Conservation (phyloP, 768 basidiomycete genomes). For the Pholiota molesta region DNA sequence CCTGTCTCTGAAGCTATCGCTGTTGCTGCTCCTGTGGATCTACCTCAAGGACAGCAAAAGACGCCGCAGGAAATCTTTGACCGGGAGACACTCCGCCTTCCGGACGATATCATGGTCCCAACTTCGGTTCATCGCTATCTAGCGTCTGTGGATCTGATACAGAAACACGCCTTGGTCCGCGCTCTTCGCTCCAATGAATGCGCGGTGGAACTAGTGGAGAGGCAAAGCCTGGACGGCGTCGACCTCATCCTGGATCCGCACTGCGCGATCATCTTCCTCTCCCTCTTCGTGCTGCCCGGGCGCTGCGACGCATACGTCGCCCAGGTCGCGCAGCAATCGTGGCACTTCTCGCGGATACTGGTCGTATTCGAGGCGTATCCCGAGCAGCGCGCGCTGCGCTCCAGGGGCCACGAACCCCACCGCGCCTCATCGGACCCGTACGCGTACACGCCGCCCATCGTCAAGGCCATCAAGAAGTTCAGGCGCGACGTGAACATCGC, state of each 20-base stretch:
- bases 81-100: slow-evolving; percentile 47
- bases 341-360: slow-evolving; percentile 57
- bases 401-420: not conserved
- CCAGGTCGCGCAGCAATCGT: slow-evolving; percentile 57
- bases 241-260: slow-evolving; percentile 73
- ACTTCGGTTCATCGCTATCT: slow-evolving; percentile 60
- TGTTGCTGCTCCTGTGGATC: slow-evolving; percentile 4
- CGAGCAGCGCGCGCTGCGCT: slow-evolving; percentile 35
- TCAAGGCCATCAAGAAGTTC: slow-evolving; percentile 73
- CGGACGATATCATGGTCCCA: slow-evolving; percentile 33
- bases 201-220: slow-evolving; percentile 63
- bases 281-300: slow-evolving; percentile 51
- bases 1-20: slow-evolving; percentile 7
- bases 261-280: slow-evolving; percentile 55
- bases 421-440: slow-evolving; percentile 27
- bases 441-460: slow-evolving; percentile 66
- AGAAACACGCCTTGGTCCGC: slow-evolving; percentile 64
- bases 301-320: slow-evolving; percentile 46
- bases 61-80: slow-evolving; percentile 47
- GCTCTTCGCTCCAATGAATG: slow-evolving; percentile 47
- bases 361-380: slow-evolving; percentile 74
- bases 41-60: slow-evolving; percentile 18
- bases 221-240: slow-evolving; percentile 57
- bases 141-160: slow-evolving; percentile 68
- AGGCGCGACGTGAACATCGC: slow-evolving; percentile 62